Conservation (phyloP, 208 protist genomes). For the Crithidia expoeki region DNA sequence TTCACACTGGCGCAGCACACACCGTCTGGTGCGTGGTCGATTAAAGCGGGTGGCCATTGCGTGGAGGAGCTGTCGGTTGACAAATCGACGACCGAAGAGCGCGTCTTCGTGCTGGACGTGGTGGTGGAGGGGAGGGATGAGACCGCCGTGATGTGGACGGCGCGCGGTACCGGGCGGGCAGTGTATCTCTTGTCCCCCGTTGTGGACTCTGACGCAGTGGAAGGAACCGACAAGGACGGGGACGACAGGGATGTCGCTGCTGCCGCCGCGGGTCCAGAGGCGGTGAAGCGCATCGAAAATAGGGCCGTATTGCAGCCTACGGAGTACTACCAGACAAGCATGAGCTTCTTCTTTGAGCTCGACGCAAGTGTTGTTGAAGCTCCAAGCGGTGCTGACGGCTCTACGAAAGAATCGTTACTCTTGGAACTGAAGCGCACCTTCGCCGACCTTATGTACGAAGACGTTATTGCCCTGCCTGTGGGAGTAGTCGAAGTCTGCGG, state of each 20-base stretch:
- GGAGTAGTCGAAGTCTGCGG: constrained; percentile 55
- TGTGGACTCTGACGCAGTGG: background rate
- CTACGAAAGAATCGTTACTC: background rate
- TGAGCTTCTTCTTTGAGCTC: constrained; percentile 37
- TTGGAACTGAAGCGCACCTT: constrained; percentile 5
- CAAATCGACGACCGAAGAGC: constrained; percentile 9
- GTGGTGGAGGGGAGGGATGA: constrained; percentile 25
- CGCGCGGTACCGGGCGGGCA: constrained; percentile 14
- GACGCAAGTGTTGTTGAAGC: background rate
- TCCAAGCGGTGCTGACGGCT: background rate
- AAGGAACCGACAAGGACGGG: background rate
- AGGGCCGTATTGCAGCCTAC: background rate
- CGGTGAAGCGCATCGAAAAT: background rate
- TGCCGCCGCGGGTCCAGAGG: background rate
- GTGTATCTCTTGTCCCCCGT: constrained; percentile 19
- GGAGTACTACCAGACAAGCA: constrained; percentile 2
- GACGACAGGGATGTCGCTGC: background rate
- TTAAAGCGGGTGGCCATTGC: constrained; percentile 7
- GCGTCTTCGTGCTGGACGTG: constrained; percentile 29
- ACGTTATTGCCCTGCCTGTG: constrained; percentile 48
- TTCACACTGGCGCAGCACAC: constrained; percentile 26
- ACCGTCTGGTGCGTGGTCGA: constrained; percentile 16
- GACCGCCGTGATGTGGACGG: constrained; percentile 21
- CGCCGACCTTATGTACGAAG: constrained; percentile 32
- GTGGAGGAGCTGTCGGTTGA: constrained; percentile 23